phyloP scores from a whole-genome alignment of 2,329 filamentous ascomycete species.

The Apiospora kogelbergensis region DNA sequence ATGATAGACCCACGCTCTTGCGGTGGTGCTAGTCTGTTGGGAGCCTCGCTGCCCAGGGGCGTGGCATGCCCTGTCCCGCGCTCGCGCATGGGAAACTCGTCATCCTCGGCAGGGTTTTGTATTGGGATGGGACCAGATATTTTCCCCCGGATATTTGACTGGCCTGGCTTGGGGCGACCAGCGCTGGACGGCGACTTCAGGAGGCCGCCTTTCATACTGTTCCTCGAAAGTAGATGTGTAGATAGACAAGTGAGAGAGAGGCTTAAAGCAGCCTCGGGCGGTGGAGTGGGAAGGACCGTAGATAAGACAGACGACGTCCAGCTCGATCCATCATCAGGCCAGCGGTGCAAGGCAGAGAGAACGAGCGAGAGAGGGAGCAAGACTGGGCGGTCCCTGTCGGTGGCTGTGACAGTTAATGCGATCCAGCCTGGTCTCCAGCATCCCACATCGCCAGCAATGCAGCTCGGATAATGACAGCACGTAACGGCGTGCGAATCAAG shows the following conservation, averaged over 20 bases:
- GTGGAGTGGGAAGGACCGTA: slow-evolving; percentile 14
- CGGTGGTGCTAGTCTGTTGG: slow-evolving; percentile 19
- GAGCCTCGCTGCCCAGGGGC: slow-evolving; percentile 31
- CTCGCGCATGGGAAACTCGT: slow-evolving; percentile 54
- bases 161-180: slow-evolving; percentile 40
- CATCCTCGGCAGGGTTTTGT: slow-evolving; percentile 44
- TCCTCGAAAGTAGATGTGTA: slow-evolving; percentile 13
- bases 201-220: slow-evolving; percentile 39
- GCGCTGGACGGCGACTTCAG: slow-evolving; percentile 46
- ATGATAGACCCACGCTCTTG: slow-evolving; percentile 21
- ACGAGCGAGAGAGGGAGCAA: neutral
- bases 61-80: slow-evolving; percentile 39
- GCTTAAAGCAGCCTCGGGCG: slow-evolving; percentile 22
- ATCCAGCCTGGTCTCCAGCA: slow-evolving; percentile 1
- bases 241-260: slow-evolving; percentile 12
- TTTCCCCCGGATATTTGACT: slow-evolving; percentile 51
- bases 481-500: slow-evolving; percentile 7
- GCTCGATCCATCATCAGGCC: slow-evolving; percentile 8
- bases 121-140: slow-evolving; percentile 64
- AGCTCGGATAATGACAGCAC: neutral
- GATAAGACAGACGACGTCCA: slow-evolving; percentile 8
- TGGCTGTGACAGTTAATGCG: slow-evolving; percentile 1
- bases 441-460: slow-evolving; percentile 11
- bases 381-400: neutral
- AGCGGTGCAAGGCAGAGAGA: neutral